Percentiles rank a stretch among this genome's conserved stretches.
Conservation (phyloP, 441 rosid species). For the Mallotus japonicus region DNA sequence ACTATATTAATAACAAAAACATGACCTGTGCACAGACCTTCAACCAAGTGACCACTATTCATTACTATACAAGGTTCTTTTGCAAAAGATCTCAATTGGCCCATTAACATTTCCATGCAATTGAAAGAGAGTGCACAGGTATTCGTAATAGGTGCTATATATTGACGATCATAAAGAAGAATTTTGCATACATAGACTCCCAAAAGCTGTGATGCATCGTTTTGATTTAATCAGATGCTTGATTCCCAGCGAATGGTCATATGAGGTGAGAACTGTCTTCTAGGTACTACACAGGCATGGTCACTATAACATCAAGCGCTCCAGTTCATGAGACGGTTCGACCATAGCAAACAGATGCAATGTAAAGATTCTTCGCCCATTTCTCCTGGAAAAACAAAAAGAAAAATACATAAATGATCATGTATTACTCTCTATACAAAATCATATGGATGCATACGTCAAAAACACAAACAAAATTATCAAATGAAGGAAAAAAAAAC, state of each 20-base stretch:
- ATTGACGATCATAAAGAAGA: constrained; percentile 35
- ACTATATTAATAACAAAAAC: constrained; percentile 31
- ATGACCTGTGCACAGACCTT: constrained; percentile 45
- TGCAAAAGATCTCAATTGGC: constrained; percentile 22
- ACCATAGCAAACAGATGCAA: constrained; percentile 35
- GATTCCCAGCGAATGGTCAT: constrained; percentile 25
- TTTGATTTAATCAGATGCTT: constrained; percentile 34
- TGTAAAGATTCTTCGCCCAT: constrained; percentile 34
- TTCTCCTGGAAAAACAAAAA: constrained; percentile 28
- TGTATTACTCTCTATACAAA: background rate
- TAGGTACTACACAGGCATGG: background rate
- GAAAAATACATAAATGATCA: background rate
- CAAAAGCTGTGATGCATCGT: constrained; percentile 31
- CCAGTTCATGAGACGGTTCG: constrained; percentile 34
- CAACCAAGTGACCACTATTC: constrained; percentile 36
- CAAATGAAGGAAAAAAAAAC: constrained; percentile 32
- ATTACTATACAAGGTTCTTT: constrained; percentile 38
- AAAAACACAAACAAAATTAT: constrained; percentile 6
- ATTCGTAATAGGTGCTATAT: constrained; percentile 38
- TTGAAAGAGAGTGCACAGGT: constrained; percentile 44
- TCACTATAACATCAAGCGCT: background rate
- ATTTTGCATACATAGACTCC: constrained; percentile 49
- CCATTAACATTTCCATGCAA: constrained; percentile 37
- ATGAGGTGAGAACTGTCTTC: background rate
- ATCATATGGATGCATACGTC: background rate